Conservation (phyloP, 768 basidiomycete genomes). For the Polyporus arcularius region DNA sequence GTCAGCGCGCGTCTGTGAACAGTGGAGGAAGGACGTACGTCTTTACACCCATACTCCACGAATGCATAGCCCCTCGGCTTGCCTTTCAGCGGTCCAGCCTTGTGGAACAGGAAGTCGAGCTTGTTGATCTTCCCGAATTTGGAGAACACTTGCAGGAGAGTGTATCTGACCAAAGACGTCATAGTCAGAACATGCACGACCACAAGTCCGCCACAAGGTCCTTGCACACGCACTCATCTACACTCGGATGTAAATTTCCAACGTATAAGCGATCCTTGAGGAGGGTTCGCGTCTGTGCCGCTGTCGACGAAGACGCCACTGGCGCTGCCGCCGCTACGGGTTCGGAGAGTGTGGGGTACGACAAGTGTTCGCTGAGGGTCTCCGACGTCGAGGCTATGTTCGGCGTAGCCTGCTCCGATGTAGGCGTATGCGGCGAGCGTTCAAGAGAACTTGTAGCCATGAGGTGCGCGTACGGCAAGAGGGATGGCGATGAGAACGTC, state of each 20-base stretch:
- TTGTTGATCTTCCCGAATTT: conserved; percentile 92
- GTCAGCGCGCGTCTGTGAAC: conserved; percentile 40
- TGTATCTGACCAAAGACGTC: conserved; percentile 54
- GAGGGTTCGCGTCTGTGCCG: conserved; percentile 28
- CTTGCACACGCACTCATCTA: conserved; percentile 72
- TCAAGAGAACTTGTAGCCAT: conserved; percentile 3
- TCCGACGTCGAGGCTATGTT: neutral
- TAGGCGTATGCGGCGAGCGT: neutral
- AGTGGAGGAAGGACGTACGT: conserved; percentile 57
- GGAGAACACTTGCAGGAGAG: conserved; percentile 86
- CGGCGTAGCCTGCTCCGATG: neutral
- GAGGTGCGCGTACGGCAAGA: neutral
- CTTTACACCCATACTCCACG: conserved; percentile 76
- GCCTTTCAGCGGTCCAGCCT: conserved; percentile 83
- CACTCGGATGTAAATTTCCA: conserved; percentile 83
- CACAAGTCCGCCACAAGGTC: too few relatives aligned
- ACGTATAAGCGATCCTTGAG: conserved; percentile 83
- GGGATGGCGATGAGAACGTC: neutral
- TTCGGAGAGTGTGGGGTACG: conserved; percentile 28
- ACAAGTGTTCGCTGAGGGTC: conserved; percentile 23
- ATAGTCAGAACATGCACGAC: too few relatives aligned
- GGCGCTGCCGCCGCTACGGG: conserved; percentile 16
- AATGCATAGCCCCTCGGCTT: conserved; percentile 97
- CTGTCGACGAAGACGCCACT: conserved; percentile 11
- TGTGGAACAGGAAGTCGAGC: conserved; percentile 95